phyloP scores from a whole-genome alignment of 176 grass and related monocot genomes.

The Puccinellia tenuiflora region DNA sequence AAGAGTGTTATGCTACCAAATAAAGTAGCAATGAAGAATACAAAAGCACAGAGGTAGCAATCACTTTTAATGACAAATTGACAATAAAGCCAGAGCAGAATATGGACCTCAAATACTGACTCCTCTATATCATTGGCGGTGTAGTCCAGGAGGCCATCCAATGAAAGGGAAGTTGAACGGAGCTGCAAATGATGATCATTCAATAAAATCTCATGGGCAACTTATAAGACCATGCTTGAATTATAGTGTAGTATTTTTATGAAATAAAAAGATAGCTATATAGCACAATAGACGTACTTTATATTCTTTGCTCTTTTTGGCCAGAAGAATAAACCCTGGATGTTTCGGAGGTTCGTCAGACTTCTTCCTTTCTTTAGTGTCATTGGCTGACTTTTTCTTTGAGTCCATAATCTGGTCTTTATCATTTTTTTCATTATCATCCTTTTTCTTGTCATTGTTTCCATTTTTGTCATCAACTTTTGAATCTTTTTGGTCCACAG shows the following conservation, averaged over 20 bases:
- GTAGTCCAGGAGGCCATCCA: constrained; percentile 93
- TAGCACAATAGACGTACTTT: constrained; percentile 55
- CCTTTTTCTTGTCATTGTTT: constrained; percentile 46
- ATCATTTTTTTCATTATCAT: constrained; percentile 61
- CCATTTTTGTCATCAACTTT: constrained; percentile 44
- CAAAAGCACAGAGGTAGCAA: not conserved
- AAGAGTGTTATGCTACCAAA: not conserved
- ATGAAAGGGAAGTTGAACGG: constrained; percentile 71
- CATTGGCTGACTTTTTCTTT: constrained; percentile 45
- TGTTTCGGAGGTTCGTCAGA: constrained; percentile 76
- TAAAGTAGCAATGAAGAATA: not conserved
- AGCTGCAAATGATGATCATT: constrained; percentile 44
- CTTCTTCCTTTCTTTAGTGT: constrained; percentile 57
- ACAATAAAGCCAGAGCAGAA: constrained; percentile 10
- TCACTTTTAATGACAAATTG: constrained; percentile 12
- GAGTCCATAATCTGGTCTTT: constrained; percentile 51
- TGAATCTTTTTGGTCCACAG: constrained; percentile 33
- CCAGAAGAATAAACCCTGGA: constrained; percentile 85
- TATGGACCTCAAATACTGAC: constrained; percentile 86
- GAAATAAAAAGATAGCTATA: not conserved
- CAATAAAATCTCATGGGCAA: constrained; percentile 14
- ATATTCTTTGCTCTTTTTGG: constrained; percentile 63
- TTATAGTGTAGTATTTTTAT: not conserved
- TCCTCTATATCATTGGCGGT: constrained; percentile 86
- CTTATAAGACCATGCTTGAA: not conserved